Evolutionary conservation across 441 rosid genomes (phyloP).

Genomic region (Biscutella auriculata): DNA sequence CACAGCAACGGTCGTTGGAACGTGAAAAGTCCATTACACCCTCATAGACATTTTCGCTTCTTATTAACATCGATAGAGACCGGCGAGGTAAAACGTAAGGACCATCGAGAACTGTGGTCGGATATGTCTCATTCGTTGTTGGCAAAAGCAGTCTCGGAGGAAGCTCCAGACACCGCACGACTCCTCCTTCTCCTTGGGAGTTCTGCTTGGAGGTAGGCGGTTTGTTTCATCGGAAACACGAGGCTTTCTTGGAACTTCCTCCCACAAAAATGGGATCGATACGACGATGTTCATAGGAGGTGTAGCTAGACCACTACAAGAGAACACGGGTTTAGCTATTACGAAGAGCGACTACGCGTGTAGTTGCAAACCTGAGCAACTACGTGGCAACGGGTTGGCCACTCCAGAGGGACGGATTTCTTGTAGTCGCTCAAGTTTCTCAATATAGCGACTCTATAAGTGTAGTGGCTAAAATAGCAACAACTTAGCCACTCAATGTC

Average conservation of each 20-base stretch:
- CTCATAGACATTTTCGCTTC: slow-evolving; percentile 11
- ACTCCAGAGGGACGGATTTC: too few relatives aligned
- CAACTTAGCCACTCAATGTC: too few relatives aligned
- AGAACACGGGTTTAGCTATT: too few relatives aligned
- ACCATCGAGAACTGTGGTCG: slow-evolving; percentile 50
- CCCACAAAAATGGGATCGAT: slow-evolving; percentile 76
- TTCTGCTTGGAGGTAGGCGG: background rate
- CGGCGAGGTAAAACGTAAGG: slow-evolving; percentile 26
- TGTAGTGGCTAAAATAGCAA: too few relatives aligned
- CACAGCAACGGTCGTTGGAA: background rate
- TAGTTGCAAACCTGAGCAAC: too few relatives aligned
- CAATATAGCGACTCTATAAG: too few relatives aligned
- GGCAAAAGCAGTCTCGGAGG: slow-evolving; percentile 37
- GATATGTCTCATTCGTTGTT: slow-evolving; percentile 31
- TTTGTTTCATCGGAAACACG: slow-evolving; percentile 23
- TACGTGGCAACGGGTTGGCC: too few relatives aligned
- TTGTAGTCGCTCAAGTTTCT: too few relatives aligned
- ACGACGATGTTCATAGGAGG: slow-evolving; percentile 44
- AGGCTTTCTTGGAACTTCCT: slow-evolving; percentile 83
- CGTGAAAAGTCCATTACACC: slow-evolving; percentile 18
- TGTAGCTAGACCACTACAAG: slow-evolving; percentile 31
- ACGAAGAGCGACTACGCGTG: too few relatives aligned
- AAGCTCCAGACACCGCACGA: slow-evolving; percentile 39
- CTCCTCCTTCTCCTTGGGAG: background rate
- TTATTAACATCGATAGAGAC: slow-evolving; percentile 21